These are phyloP conservation scores for Hyaloscypha finlandica DNA, from an alignment of 495 filamentous ascomycete species.

Conservation along the genomic window DNA sequence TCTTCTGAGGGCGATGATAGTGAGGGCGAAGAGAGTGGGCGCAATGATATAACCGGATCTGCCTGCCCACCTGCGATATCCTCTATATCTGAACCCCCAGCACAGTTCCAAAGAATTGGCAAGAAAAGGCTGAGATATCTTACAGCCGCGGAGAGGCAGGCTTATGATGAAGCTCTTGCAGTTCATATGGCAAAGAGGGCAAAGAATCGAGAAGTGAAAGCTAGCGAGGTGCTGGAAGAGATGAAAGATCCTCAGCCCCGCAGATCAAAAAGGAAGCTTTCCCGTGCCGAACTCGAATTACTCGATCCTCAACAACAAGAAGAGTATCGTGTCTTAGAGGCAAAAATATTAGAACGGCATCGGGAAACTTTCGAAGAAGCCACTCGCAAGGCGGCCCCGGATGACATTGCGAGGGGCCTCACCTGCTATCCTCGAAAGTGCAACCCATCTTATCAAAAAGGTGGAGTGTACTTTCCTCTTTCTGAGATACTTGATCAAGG, in stretches of 20 bases:
- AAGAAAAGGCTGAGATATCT: not conserved
- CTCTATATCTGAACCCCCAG: not conserved
- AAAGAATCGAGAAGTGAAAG: not conserved
- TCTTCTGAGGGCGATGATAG: not conserved
- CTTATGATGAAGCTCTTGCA: not conserved
- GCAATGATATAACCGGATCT: not conserved
- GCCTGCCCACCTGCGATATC: not conserved
- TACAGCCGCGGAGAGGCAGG: not conserved
- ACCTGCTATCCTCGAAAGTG: slow-evolving; percentile 12
- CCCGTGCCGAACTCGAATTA: not conserved
- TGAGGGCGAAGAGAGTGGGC: not conserved
- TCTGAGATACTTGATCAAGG: not conserved
- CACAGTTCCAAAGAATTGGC: not conserved
- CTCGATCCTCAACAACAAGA: not conserved
- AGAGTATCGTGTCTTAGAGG: not conserved
- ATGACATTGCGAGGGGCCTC: not conserved
- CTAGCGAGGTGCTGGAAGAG: not conserved
- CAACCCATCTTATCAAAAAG: not conserved
- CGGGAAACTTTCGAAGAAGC: not conserved
- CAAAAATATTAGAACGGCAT: not conserved
- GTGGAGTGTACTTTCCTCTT: not conserved
- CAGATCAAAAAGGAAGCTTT: not conserved
- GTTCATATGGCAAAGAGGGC: not conserved
- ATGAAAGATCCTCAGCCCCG: no score
- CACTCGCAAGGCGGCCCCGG: not conserved